Evolutionary conservation across 306 rosid genomes (phyloP), one percentile per base, ranked within the genome.

Genomic region (Medicago ruthenica): DNA sequence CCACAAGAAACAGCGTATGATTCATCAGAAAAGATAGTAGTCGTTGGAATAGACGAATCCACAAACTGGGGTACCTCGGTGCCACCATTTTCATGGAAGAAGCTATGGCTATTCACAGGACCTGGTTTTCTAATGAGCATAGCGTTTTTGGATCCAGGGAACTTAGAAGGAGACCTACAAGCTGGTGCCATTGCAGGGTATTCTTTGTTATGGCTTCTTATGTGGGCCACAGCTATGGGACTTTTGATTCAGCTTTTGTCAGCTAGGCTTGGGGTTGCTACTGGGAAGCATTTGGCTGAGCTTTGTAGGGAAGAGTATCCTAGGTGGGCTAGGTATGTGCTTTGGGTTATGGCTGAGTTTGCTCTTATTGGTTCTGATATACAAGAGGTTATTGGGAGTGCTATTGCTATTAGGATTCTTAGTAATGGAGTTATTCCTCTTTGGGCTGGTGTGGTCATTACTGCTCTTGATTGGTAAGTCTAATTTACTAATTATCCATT

Each of bases 41-140:
- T 95, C 0, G 76, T 92, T 2, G 97, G 96, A 50, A 14, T 85
- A 63, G 85, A 80, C 73, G 96, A 86, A 14, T 45, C 61, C 31
- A 88, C 66, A 6, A 63, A 34, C 14, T 71, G 21, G 18, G 73
- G 63, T 15, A 34, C 16, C 27, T 40, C 53, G 9, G 45, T 78
- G 17, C 98, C 92, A 8, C 97, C 98, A 34, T 95, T 95, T 57
- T 95, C 99, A 3, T 95, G 97, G 99, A 87, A 77, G 79, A 95
- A 95, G 90, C 92, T 95, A 21, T 95, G 99, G 99, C 85, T 89
- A 7, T 92, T 95, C 76, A 92, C 98, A 0, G 98, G 99, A 0
- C 99, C 99, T 9, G 99, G 99, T 14, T 95, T 95, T 71, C 76
- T 95, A 10, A 92, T 92, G 98, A 92, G 98, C 79, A 92, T 95